Conservation (phyloP, 202 grass and related monocot genomes). For the Setaria viridis region DNA sequence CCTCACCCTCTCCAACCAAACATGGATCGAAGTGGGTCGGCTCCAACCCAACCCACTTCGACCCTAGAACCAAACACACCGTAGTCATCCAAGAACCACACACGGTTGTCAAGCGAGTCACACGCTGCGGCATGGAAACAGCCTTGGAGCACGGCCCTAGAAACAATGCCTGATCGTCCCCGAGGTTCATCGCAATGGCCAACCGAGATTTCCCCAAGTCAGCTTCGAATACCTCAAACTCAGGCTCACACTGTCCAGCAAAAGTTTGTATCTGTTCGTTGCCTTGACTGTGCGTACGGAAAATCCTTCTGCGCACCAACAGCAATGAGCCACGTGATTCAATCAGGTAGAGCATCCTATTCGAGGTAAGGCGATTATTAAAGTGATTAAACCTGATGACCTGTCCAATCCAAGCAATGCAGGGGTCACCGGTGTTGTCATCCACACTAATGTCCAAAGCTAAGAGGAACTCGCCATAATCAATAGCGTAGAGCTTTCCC, state of each 20-base stretch:
- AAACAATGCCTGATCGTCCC: not conserved
- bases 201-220: conserved; percentile 28
- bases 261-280: not conserved
- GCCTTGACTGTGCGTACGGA: rapidly evolving
- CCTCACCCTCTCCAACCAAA: no score
- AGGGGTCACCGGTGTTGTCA: not conserved
- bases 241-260: not conserved
- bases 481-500: no score
- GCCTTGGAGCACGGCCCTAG: conserved; percentile 33
- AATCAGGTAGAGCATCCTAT: conserved; percentile 31
- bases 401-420: not conserved
- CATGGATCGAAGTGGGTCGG: no score
- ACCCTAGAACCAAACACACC: no score
- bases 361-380: not conserved
- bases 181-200: not conserved
- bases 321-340: conserved; percentile 14
- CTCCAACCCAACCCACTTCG: no score
- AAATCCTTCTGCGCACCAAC: conserved; percentile 14
- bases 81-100: conserved; percentile 24
- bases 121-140: not conserved
- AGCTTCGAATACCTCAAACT: not conserved
- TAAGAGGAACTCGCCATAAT: not conserved
- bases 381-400: not conserved
- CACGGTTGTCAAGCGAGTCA: not conserved
- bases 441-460: conserved; percentile 16